Evolutionary conservation across 805 yeast species (phyloP), one percentile per base, ranked within the genome.

Genomic region (Saccharomycopsis javanensis): DNA sequence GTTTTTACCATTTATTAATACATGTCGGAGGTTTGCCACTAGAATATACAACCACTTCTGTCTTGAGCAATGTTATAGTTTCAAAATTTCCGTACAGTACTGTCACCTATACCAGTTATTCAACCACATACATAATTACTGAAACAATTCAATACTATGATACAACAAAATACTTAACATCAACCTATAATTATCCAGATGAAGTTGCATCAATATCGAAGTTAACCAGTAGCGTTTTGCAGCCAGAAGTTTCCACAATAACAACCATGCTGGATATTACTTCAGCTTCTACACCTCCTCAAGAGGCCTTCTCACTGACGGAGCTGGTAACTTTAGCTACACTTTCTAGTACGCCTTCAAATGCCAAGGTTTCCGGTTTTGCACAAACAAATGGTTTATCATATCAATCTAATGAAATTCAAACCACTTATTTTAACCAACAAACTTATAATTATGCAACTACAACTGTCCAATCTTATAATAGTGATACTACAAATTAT

Each of bases 41-140:
- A 30, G 10, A 30, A 31, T 31, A 31, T 31, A 31, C 35, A 7
- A 10, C n/a, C 48, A 38, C 23, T 5, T 38, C 48, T 38, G 23
- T 38, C n/a, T 38, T 38, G 27, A 38, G 20, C 63, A 69, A 11
- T 71, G 61, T 55, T 66, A 68, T 10, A 68, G 60, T 16, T 67
- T 62, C 38, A 68, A 68, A n/a, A 31, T 16, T 15, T 46, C 30
- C 23, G 20, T 48, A 15, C 18, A 20, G 4, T 33, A 59, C 62
- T 18, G 27, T 53, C 8, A 59, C 62, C 7, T 59, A 56, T 48
- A 59, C 62, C 13, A 59, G 62, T 30, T 59, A 54, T 42, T 59
- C 55, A 31, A 59, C 62, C 35, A 59, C 62, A 15, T 52, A 57
- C 8, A 55, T 59, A 5, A 34, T 57, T 37, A 59, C 62, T 10